Percentiles rank a stretch among this genome's conserved stretches.
Evolutionary conservation across 2,329 filamentous ascomycete genomes (phyloP).

Genomic region (Penicillium sumatraense): DNA sequence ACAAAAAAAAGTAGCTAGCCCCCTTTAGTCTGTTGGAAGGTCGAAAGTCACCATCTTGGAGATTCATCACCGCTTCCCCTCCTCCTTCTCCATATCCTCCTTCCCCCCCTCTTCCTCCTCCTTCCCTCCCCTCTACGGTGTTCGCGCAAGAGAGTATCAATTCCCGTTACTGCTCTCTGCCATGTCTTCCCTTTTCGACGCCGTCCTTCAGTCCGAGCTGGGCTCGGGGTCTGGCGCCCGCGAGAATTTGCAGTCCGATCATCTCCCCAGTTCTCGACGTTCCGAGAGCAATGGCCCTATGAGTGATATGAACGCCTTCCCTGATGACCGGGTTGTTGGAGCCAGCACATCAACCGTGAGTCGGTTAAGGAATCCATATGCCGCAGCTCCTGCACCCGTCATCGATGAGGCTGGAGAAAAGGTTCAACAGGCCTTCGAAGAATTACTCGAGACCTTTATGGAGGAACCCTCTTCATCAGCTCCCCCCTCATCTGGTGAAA

Average conservation of each 20-base stretch:
- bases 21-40: not conserved
- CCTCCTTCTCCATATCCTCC: slow-evolving; percentile 1
- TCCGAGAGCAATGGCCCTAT: slow-evolving; percentile 56
- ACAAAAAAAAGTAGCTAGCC: not conserved
- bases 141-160: slow-evolving; percentile 8
- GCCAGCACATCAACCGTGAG: slow-evolving; percentile 54
- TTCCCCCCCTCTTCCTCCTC: not conserved
- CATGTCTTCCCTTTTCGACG: slow-evolving; percentile 49
- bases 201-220: slow-evolving; percentile 47
- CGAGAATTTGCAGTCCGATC: slow-evolving; percentile 40
- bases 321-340: slow-evolving; percentile 66
- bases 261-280: slow-evolving; percentile 58
- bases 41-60: not conserved
- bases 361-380: slow-evolving; percentile 54
- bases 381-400: slow-evolving; percentile 61
- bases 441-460: slow-evolving; percentile 64
- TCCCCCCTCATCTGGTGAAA: slow-evolving; percentile 58
- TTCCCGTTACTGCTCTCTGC: slow-evolving; percentile 21
- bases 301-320: slow-evolving; percentile 63
- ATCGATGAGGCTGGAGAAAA: slow-evolving; percentile 66
- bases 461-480: slow-evolving; percentile 63
- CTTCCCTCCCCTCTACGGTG: not conserved
- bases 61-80: slow-evolving; percentile 1
- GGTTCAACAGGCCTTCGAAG: slow-evolving; percentile 65
- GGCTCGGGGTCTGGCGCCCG: slow-evolving; percentile 39